Evolutionary conservation across 2,329 filamentous ascomycete genomes (phyloP), one percentile per base, ranked within the genome.

Genomic region (Neoarthrinium moseri): DNA sequence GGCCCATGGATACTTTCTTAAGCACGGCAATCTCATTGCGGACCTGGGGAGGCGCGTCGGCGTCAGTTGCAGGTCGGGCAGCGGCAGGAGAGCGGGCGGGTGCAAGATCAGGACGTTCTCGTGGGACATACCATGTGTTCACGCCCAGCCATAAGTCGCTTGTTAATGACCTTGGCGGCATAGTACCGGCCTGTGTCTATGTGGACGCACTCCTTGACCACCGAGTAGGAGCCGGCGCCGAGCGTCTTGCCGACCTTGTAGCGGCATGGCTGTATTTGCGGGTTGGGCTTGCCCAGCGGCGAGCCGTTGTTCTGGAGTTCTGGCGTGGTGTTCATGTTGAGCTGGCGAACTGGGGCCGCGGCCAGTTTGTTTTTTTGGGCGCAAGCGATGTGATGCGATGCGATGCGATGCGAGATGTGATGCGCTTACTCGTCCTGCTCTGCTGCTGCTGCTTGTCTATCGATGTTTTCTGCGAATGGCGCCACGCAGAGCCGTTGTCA

Each of bases 181-280:
- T 97, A 99, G 71, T 96, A 97, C 55, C 91, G 84, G 36, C 92
- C 92, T 0, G 94, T 97, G 59, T 97, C 92, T 61, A 97, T 97
- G 67, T 99, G 94, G 22, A 97, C 91, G 65, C 94, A 99, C 73
- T 99, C 94, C 69, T 97, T 97, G 52, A 99, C 94, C 40, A 97
- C 94, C 29, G 91, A 96, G 72, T 99, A 99, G 47, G 91, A 96
- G 53, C 94, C 94, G 26, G 94, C 91, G 52, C 94, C 94, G 46
- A 99, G 75, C 20, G 94, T 97, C 78, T 99, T 99, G 53, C 94
- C 94, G 6, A 95, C 96, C 75, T 97, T 99, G 78, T 99, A 99
- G 57, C 91, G 84, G 68, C 92, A 99, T 59, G 94, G 91, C 71
- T 97, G 91, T 52, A 97, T 83, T 67, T 91, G 85, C 3, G 85